Base-by-base conservation (phyloP, 1,139 yeast genomes). In the Suhomyces ambrosiae region DNA sequence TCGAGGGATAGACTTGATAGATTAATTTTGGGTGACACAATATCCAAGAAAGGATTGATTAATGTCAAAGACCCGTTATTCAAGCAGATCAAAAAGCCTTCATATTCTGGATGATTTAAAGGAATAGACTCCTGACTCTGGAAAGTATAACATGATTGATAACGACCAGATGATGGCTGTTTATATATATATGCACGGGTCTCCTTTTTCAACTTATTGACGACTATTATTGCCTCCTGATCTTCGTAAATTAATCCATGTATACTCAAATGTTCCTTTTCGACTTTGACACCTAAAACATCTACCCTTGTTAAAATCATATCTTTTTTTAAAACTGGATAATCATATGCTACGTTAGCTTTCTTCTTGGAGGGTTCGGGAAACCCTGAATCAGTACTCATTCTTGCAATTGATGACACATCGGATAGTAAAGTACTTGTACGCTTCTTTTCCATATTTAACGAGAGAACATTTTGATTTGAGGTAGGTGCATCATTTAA, bases 251-350 rank as follows among this genome's bases (percentile, higher is more conserved):
- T 50, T 6, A 82, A 37, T 5, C 75, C 71, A 29, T 68, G 59
- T 3, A 77, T 63, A 40, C 70, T 69, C 24, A 82, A 47, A 7
- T 61, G 54, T 3, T 55, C 47, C n/a, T 56, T 42, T 18, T 61
- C 55, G 6, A 60, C 59, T 12, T 56, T 56, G 14, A 63, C 48
- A 12, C 62, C 60, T 15, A 76, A 58, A 0, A 75, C 60, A 22
- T 80, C 83, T 5, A 86, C 60, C 48, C 73, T 76, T 0, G 89
- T 80, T 42, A 86, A 63, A 13, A 83, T 79, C 54, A 83, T 72
- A 55, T 87, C 95, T 48, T 84, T 86, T 30, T 77, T 63, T 29
- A 78, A 59, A 3, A 56, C 48, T 10, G 61, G 54, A 17, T 55
- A 49, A 27, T 66, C 71, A 8, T 26, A 35, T 4, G 54, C 41